A percentile compares a stretch with the other conserved stretches of the same genome.
Conservation (phyloP, 352 stramenopile genomes). For the Pelagophyceae sp. region DNA sequence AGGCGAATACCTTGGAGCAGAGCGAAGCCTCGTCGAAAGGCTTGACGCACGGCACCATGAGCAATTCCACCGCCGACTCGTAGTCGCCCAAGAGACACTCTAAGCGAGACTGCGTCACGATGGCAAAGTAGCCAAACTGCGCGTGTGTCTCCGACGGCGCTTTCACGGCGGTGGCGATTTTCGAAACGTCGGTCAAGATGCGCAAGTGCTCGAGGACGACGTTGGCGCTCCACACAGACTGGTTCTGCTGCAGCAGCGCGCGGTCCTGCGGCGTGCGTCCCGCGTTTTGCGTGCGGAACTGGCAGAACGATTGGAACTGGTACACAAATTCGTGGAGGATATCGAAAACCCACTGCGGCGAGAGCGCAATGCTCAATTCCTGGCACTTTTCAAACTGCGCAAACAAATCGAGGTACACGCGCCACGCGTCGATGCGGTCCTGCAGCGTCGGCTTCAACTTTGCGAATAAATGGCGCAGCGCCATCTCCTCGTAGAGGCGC, state of each 20-base stretch:
- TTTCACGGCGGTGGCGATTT: constrained; percentile 60
- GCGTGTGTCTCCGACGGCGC: constrained; percentile 44
- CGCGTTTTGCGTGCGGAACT: constrained; percentile 73
- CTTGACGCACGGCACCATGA: constrained; percentile 49
- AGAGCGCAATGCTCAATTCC: constrained; percentile 52
- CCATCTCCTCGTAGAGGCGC: constrained; percentile 89
- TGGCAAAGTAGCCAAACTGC: constrained; percentile 85
- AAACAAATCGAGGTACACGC: constrained; percentile 86
- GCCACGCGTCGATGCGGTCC: constrained; percentile 62
- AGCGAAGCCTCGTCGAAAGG: constrained; percentile 50
- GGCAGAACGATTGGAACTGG: constrained; percentile 96
- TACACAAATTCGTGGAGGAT: constrained; percentile 98
- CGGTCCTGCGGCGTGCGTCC: constrained; percentile 26
- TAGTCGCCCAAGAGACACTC: constrained; percentile 95
- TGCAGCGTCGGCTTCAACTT: constrained; percentile 79
- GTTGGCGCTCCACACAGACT: constrained; percentile 86
- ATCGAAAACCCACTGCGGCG: constrained; percentile 94
- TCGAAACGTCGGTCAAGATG: constrained; percentile 75
- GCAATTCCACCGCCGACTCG: constrained; percentile 75
- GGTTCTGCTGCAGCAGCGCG: constrained; percentile 54
- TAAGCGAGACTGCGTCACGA: constrained; percentile 82
- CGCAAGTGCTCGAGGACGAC: constrained; percentile 90
- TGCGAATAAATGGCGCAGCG: constrained; percentile 89
- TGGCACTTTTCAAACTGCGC: constrained; percentile 60
- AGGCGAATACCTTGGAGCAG: constrained; percentile 75